Percentiles rank a stretch among this genome's conserved stretches.
These are phyloP conservation scores for Thelephora ganbajun DNA, from an alignment of 768 basidiomycete genomes.

Conservation along the genomic window DNA sequence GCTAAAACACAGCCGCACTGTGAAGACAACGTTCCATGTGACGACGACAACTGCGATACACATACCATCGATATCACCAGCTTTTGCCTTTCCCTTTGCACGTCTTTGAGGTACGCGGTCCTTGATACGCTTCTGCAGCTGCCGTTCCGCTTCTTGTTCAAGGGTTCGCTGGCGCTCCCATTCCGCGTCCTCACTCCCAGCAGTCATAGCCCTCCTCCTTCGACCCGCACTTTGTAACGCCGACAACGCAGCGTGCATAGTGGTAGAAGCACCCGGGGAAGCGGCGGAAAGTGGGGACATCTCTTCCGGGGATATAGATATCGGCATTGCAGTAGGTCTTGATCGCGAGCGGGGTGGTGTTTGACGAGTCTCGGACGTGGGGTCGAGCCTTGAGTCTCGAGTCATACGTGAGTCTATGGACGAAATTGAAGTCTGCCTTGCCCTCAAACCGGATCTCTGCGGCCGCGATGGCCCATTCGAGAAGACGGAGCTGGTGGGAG, in stretches of 20 bases:
- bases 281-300: constrained; percentile 10
- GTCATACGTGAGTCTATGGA: constrained; percentile 28
- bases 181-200: constrained; percentile 40
- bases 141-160: constrained; percentile 50
- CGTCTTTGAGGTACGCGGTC: constrained; percentile 51
- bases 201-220: constrained; percentile 35
- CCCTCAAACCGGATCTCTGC: constrained; percentile 51
- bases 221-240: constrained; percentile 57
- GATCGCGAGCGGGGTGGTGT: constrained; percentile 4
- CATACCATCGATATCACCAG: constrained; percentile 80
- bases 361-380: constrained; percentile 28
- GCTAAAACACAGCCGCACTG: constrained; percentile 26
- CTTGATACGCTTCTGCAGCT: constrained; percentile 54
- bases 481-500: constrained; percentile 31
- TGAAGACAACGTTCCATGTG: background rate
- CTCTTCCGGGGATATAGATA: constrained; percentile 6
- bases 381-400: constrained; percentile 14
- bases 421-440: constrained; percentile 31
- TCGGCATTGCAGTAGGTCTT: constrained; percentile 1
- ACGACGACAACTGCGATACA: constrained; percentile 2
- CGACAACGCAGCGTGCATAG: constrained; percentile 36
- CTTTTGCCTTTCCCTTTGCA: constrained; percentile 37
- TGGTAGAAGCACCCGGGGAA: constrained; percentile 22
- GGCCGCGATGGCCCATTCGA: constrained; percentile 46
- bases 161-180: constrained; percentile 43